A percentile compares a stretch with the other conserved stretches of the same genome.
phyloP scores from a whole-genome alignment of 345 rosid species.

The Acer yangbiense region DNA sequence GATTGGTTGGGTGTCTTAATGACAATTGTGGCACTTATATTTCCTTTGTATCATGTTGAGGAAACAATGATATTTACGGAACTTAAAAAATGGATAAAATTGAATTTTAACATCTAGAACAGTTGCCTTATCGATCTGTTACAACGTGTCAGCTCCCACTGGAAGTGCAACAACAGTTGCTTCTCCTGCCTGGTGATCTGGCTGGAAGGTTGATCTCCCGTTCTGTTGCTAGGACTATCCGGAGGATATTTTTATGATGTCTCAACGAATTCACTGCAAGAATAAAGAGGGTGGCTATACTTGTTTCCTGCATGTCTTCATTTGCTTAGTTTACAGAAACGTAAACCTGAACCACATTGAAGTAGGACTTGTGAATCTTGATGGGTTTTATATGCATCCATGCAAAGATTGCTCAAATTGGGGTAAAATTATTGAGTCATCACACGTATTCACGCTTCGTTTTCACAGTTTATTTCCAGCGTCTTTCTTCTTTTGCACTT shows the following conservation, averaged over 20 bases:
- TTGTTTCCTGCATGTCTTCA: constrained; percentile 2
- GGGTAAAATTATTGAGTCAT: not conserved
- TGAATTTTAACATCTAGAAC: not conserved
- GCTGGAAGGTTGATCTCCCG: constrained; percentile 75
- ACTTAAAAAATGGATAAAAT: not conserved
- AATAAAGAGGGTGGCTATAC: not conserved
- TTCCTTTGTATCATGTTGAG: too few species aligned
- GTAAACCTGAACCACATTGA: not conserved
- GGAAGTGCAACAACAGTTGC: constrained; percentile 71
- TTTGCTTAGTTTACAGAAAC: not conserved
- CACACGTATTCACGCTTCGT: not conserved
- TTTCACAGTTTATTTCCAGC: not conserved
- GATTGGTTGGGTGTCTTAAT: not conserved
- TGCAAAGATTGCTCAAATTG: not conserved
- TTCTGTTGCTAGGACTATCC: constrained; percentile 72
- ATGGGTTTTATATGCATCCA: not conserved
- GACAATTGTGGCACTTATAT: not conserved
- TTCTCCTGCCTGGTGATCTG: constrained; percentile 76
- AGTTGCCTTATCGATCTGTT: not conserved
- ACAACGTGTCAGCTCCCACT: constrained; percentile 62
- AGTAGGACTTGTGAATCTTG: not conserved
- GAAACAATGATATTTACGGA: not conserved
- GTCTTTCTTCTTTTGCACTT: not conserved
- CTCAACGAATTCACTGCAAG: not conserved
- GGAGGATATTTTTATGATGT: constrained; percentile 61